Conservation (phyloP, 2,329 filamentous ascomycete species). For the Cercospora berteroae region DNA sequence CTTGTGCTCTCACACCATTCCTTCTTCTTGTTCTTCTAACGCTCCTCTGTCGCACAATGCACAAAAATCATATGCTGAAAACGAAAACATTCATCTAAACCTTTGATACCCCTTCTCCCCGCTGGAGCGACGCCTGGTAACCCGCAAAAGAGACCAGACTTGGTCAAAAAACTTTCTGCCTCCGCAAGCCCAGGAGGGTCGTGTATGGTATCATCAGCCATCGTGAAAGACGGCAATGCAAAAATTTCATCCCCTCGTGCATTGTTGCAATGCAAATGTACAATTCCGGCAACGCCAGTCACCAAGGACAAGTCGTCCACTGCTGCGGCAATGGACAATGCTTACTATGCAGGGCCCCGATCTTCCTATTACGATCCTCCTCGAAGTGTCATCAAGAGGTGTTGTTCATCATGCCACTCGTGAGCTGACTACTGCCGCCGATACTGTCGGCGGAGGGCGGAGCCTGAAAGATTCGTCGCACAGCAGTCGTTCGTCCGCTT, state of each 20-base stretch:
- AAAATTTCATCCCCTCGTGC: conserved; percentile 23
- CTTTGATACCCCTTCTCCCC: neutral
- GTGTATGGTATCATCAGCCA: conserved; percentile 27
- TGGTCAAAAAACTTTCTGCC: conserved; percentile 21
- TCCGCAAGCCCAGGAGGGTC: conserved; percentile 17
- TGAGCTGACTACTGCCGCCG: conserved; percentile 6
- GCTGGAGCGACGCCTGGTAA: conserved; percentile 10
- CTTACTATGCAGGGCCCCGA: conserved; percentile 21
- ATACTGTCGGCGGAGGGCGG: conserved; percentile 5
- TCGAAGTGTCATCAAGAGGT: conserved; percentile 10
- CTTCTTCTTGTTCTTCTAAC: neutral
- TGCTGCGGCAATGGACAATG: neutral
- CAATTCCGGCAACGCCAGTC: conserved; percentile 18
- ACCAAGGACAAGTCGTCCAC: neutral
- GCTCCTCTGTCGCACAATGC: neutral
- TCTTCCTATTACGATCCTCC: conserved; percentile 15
- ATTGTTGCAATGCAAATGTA: conserved; percentile 23
- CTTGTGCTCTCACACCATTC: neutral
- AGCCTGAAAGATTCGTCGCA: conserved; percentile 3
- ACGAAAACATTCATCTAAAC: conserved; percentile 2
- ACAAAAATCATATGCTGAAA: conserved; percentile 22
- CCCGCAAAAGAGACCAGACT: conserved; percentile 7
- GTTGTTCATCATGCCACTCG: conserved; percentile 6
- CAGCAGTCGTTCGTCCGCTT: neutral
- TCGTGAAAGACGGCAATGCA: conserved; percentile 21